Conservation (phyloP, 495 filamentous ascomycete genomes). For the Annulohypoxylon moriforme region DNA sequence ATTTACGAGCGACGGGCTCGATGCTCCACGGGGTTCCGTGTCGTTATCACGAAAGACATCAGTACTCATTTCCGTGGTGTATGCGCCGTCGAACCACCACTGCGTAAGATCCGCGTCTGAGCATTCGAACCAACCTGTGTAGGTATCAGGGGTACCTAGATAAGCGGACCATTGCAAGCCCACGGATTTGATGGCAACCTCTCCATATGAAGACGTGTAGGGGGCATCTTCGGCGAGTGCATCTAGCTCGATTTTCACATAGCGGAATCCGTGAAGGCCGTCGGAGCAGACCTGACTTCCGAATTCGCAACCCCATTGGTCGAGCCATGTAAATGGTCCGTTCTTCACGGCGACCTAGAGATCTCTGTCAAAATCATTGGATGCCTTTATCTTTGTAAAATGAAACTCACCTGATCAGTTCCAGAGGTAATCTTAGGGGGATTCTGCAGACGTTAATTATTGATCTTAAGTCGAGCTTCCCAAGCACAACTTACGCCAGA, state of each 20-base stretch:
- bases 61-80: slow-evolving; percentile 59
- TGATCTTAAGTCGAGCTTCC: neutral
- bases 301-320: slow-evolving; percentile 54
- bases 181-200: slow-evolving; percentile 52
- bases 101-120: slow-evolving; percentile 59
- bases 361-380: slow-evolving; percentile 20
- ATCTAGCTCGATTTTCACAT: slow-evolving; percentile 58
- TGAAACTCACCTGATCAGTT: slow-evolving; percentile 51
- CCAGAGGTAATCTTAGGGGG: slow-evolving; percentile 49
- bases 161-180: slow-evolving; percentile 55
- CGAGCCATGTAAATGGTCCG: slow-evolving; percentile 54
- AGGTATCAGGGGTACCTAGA: slow-evolving; percentile 58
- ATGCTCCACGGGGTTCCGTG: slow-evolving; percentile 52
- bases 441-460: slow-evolving; percentile 29
- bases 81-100: slow-evolving; percentile 62
- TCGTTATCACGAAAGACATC: slow-evolving; percentile 60
- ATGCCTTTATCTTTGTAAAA: neutral
- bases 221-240: slow-evolving; percentile 54
- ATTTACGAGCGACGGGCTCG: slow-evolving; percentile 52
- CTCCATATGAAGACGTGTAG: slow-evolving; percentile 53
- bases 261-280: slow-evolving; percentile 62
- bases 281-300: slow-evolving; percentile 57
- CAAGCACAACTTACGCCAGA: neutral
- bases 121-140: slow-evolving; percentile 60
- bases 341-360: slow-evolving; percentile 54